Base-by-base conservation (phyloP, 2,329 filamentous ascomycete species). In the Madurella fahalii region DNA sequence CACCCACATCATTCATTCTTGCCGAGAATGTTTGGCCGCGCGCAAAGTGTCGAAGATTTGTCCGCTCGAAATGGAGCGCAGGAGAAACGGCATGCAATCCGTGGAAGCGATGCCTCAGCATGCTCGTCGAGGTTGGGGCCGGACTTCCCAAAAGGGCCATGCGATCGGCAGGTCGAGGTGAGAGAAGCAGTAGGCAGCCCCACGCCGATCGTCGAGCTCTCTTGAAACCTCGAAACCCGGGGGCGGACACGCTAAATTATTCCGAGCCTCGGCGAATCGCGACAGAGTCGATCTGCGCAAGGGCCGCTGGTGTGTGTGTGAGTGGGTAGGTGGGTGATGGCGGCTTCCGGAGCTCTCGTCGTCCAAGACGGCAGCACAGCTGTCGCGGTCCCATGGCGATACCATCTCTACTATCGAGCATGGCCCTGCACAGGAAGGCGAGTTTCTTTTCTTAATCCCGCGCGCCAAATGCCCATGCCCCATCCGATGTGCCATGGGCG, bases 101-200 rank as follows among this genome's bases (percentile, higher is more conserved):
- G 8, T 25, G 31, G 48, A 57, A 52, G 56, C 50, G 56, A 56
- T 40, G 58, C 56, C 50, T 57, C 53, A 53, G 25, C 25, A 41
- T 43, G 40, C 42, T 41, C 46, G 53, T 57, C 32, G 40, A 51
- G 46, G 46, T 51, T 25, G 40, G 50, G 53, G 57, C 57, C 57
- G 57, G 60, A 56, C 43, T 62, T 47, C 61, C 58, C 46, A 61
- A 59, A 59, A 25, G 16, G 60, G 58, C 25, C 50, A 58, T 52
- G 50, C 53, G 61, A 56, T 54, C 54, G 41, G 46, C 50, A 45
- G 25, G 50, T 45, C 47, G 44, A 41, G 12, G 34, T 45, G 45
- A 47, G 44, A 25, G 25, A n/a, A n/a, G 25, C 25, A 40, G 41
- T 40, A 47, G 18, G 15, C 47, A 17, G 25, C 46, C 52, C 53